phyloP scores from a whole-genome alignment of 805 yeast genomes.

The Cyberlindnera maritima region DNA sequence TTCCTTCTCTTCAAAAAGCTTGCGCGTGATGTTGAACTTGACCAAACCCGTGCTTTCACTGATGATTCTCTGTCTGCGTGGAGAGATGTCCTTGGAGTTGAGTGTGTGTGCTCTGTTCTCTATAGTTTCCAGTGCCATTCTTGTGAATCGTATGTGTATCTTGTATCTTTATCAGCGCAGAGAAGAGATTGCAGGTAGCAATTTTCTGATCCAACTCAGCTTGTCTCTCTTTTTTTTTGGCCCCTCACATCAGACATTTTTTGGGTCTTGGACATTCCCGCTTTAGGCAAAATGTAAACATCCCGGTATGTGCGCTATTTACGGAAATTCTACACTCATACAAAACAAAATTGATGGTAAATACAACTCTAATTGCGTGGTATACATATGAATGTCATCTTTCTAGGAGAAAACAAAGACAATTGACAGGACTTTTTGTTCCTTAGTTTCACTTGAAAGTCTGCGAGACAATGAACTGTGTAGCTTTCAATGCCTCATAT shows the following conservation, averaged over 20 bases:
- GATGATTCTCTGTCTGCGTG: constrained; percentile 36
- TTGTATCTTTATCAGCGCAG: too few relatives aligned
- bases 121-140: constrained; percentile 10
- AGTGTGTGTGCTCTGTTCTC: constrained; percentile 4
- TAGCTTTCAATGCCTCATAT: constrained; percentile 91
- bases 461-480: constrained; percentile 90
- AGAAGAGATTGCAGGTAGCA: neutral
- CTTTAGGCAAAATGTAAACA: constrained; percentile 8
- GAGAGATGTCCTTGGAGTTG: constrained; percentile 3
- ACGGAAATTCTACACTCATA: too few relatives aligned
- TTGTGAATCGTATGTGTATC: neutral
- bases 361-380: too few relatives aligned
- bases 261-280: constrained; percentile 1
- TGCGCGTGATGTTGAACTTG: constrained; percentile 33
- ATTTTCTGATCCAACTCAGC: constrained; percentile 1
- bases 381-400: too few relatives aligned
- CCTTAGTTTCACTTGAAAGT: constrained; percentile 52
- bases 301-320: too few relatives aligned
- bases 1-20: constrained; percentile 14
- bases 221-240: neutral
- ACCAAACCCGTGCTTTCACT: constrained; percentile 52
- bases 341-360: too few relatives aligned
- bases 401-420: too few relatives aligned
- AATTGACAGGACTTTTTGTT: too few relatives aligned
- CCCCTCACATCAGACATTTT: neutral